These are phyloP conservation scores for Pichia sp. DNA, from an alignment of 1,139 yeast species.

Conservation along the genomic window DNA sequence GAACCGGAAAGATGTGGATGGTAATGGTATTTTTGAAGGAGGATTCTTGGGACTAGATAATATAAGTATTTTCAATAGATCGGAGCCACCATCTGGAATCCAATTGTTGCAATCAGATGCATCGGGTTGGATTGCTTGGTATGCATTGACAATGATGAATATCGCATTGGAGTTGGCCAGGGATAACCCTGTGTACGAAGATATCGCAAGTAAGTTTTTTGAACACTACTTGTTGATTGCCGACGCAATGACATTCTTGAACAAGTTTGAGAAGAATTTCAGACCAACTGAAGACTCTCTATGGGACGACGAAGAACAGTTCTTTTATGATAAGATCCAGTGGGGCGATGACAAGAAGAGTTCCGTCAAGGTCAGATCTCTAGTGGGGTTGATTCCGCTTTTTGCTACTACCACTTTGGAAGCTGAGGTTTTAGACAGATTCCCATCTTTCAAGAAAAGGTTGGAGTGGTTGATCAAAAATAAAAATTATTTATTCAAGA, in stretches of 20 bases:
- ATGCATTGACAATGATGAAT: slow-evolving; percentile 85
- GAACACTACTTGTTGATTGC: slow-evolving; percentile 91
- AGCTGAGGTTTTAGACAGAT: slow-evolving; percentile 73
- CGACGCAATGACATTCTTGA: slow-evolving; percentile 85
- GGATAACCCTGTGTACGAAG: slow-evolving; percentile 83
- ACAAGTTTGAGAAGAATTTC: slow-evolving; percentile 38
- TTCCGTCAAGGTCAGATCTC: slow-evolving; percentile 79
- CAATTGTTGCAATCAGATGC: slow-evolving; percentile 91
- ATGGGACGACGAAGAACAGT: slow-evolving; percentile 89
- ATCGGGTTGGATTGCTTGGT: slow-evolving; percentile 98
- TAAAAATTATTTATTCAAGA: slow-evolving; percentile 65
- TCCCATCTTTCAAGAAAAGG: slow-evolving; percentile 82
- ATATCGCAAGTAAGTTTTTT: slow-evolving; percentile 91
- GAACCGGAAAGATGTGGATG: slow-evolving; percentile 83
- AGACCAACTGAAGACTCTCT: slow-evolving; percentile 57
- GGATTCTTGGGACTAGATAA: slow-evolving; percentile 93
- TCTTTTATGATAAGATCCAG: slow-evolving; percentile 87
- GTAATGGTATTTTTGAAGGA: slow-evolving; percentile 90
- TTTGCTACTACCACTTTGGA: slow-evolving; percentile 89
- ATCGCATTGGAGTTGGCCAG: slow-evolving; percentile 89
- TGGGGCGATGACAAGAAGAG: slow-evolving; percentile 73
- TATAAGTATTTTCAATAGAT: slow-evolving; percentile 89
- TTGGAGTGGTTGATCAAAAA: slow-evolving; percentile 83
- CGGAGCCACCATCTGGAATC: slow-evolving; percentile 96
- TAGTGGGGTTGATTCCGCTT: slow-evolving; percentile 89